Evolutionary conservation across 176 grass and related monocot genomes (phyloP), one percentile per base, ranked within the genome.

Genomic region (Avena eriantha): DNA sequence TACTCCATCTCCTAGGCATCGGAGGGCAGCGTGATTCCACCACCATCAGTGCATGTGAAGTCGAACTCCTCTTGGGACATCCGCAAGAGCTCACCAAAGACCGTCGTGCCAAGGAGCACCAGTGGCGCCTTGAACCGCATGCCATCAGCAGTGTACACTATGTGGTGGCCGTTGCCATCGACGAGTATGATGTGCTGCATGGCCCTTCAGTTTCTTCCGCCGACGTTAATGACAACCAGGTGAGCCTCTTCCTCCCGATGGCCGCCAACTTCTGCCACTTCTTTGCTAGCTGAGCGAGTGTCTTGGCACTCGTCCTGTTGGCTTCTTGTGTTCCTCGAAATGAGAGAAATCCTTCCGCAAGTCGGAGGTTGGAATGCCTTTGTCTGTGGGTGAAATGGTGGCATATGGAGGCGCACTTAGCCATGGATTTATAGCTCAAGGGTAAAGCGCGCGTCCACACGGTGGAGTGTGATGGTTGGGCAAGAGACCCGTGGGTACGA

Each of bases 31-130:
- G 69, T 89, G 80, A 90, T 92, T 41, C 80, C 81, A 23, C 83
- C 83, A 4, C 88, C 49, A 3, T 82, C 55, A 7, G 58, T 4
- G 22, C 53, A 5, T 7, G 22, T 6, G 56, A 81, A 87, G 29
- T 90, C 93, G 5, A 88, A 92, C 66, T 90, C 87, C 39, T 95
- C 90, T 74, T 86, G 88, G 0, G 90, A 81, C 78, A 95, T 68
- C 46, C 33, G 3, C 4, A 92, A 70, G 46, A 95, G 79, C 75
- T 88, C 83, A 5, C 55, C 3, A 16, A 95, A 71, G 63, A 89
- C 39, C 8, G 1, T 14, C 26, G 39, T 87, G 29, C 69, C 58
- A 3, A 92, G 88, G 22, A 78, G 89, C 0, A 22, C 46, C 12
- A 95, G 26, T 5, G 88, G 88, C 14, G 90, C 84, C 90, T 90